Evolutionary conservation across 2,329 filamentous ascomycete genomes (phyloP).

Genomic region (Diplodia seriata): DNA sequence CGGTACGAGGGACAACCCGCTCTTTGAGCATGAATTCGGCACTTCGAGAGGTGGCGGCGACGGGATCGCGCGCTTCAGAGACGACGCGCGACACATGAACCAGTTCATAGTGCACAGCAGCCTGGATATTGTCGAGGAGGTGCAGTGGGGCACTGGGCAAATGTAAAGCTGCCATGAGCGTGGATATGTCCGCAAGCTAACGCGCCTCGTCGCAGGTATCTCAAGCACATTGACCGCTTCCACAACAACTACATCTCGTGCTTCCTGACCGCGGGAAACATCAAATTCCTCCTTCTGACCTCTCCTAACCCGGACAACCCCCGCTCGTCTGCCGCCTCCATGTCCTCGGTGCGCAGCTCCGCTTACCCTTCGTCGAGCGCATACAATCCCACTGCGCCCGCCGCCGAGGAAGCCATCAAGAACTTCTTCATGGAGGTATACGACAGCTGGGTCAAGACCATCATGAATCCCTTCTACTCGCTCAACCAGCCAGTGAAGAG

Average conservation of each 20-base stretch:
- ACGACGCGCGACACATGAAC: constrained; percentile 90
- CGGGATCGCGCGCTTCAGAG: constrained; percentile 85
- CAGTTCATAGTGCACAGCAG: constrained; percentile 96
- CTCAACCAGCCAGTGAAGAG: constrained; percentile 85
- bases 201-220: constrained; percentile 68
- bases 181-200: background rate
- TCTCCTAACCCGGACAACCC: constrained; percentile 62
- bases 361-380: constrained; percentile 71
- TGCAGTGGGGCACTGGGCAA: constrained; percentile 87
- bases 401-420: constrained; percentile 93
- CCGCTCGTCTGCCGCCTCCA: constrained; percentile 34
- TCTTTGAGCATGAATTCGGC: constrained; percentile 97
- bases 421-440: constrained; percentile 96
- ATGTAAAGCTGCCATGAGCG: constrained; percentile 63
- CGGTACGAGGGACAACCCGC: constrained; percentile 91
- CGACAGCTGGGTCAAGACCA: constrained; percentile 94
- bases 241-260: constrained; percentile 94
- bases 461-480: constrained; percentile 96
- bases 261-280: constrained; percentile 90
- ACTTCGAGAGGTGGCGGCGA: constrained; percentile 96
- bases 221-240: constrained; percentile 96
- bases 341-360: constrained; percentile 51
- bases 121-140: constrained; percentile 93
- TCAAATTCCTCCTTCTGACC: constrained; percentile 93
- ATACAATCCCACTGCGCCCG: constrained; percentile 80